Conservation (phyloP, 2,329 filamentous ascomycete species). For the Chrysosphaeria jannelii region DNA sequence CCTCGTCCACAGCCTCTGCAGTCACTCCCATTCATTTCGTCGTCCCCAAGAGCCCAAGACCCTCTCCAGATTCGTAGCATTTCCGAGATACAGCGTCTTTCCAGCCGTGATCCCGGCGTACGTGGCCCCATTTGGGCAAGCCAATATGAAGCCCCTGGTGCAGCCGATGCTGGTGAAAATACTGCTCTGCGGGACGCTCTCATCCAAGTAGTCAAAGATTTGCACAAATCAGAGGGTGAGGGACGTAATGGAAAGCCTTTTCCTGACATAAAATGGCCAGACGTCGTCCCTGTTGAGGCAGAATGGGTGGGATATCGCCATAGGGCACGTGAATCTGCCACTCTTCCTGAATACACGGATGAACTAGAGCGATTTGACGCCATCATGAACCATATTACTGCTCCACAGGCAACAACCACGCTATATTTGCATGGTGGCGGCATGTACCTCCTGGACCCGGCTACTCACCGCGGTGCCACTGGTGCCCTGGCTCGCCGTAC, state of each 20-base stretch:
- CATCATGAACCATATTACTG: slow-evolving; percentile 36
- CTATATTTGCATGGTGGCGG: slow-evolving; percentile 54
- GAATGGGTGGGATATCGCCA: slow-evolving; percentile 50
- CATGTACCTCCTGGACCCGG: slow-evolving; percentile 41
- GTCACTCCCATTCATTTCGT: no score
- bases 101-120: slow-evolving; percentile 30
- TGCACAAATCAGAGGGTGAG: slow-evolving; percentile 2
- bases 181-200: slow-evolving; percentile 25
- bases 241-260: slow-evolving; percentile 1
- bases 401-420: slow-evolving; percentile 26
- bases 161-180: slow-evolving; percentile 14
- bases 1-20: no score
- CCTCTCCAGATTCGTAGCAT: slow-evolving; percentile 17
- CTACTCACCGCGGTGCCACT: slow-evolving; percentile 26
- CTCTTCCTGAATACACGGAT: slow-evolving; percentile 19
- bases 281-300: slow-evolving; percentile 26
- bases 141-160: slow-evolving; percentile 30
- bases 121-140: slow-evolving; percentile 64
- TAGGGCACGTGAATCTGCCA: slow-evolving; percentile 16
- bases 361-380: slow-evolving; percentile 33
- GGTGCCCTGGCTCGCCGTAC: slow-evolving; percentile 33
- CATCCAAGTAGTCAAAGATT: slow-evolving; percentile 20
- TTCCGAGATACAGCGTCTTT: slow-evolving; percentile 29
- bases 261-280: slow-evolving; percentile 14
- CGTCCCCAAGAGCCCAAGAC: no score